phyloP scores from a whole-genome alignment of 2,329 filamentous ascomycete species.

The Fusarium oligoseptatum region DNA sequence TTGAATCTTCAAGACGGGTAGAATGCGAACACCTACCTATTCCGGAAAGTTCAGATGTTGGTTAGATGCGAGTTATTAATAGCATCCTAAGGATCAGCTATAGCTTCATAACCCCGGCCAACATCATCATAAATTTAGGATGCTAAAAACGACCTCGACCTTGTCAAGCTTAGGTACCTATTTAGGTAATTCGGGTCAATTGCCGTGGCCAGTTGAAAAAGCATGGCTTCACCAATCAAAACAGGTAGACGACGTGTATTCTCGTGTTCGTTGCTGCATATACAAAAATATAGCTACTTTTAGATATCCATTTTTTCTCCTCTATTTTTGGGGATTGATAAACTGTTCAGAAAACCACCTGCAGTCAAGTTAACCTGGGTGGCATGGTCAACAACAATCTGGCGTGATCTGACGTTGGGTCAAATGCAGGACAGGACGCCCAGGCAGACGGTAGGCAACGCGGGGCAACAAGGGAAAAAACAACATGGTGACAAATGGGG shows the following conservation, averaged over 20 bases:
- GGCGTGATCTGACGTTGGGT: slow-evolving; percentile 11
- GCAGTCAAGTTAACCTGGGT: background rate
- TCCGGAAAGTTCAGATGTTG: background rate
- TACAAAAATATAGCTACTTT: background rate
- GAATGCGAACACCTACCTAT: background rate
- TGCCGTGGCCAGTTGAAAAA: background rate
- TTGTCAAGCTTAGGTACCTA: background rate
- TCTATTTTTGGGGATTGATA: background rate
- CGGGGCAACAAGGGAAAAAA: slow-evolving; percentile 17
- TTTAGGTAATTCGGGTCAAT: background rate
- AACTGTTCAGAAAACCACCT: background rate
- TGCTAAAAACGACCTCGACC: background rate
- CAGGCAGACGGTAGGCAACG: slow-evolving; percentile 5
- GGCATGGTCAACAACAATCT: slow-evolving; percentile 1
- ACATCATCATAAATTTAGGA: background rate
- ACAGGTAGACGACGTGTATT: background rate
- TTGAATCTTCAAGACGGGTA: background rate
- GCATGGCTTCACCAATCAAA: background rate
- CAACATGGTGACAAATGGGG: slow-evolving; percentile 7
- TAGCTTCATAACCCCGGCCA: background rate
- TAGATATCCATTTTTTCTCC: background rate
- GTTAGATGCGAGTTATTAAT: background rate
- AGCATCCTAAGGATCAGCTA: background rate
- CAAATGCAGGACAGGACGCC: slow-evolving; percentile 1
- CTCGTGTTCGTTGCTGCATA: background rate